Percentiles rank a stretch among this genome's conserved stretches.
Conservation (phyloP, 208 protist species). For the Entamoeba moshkovskii region DNA sequence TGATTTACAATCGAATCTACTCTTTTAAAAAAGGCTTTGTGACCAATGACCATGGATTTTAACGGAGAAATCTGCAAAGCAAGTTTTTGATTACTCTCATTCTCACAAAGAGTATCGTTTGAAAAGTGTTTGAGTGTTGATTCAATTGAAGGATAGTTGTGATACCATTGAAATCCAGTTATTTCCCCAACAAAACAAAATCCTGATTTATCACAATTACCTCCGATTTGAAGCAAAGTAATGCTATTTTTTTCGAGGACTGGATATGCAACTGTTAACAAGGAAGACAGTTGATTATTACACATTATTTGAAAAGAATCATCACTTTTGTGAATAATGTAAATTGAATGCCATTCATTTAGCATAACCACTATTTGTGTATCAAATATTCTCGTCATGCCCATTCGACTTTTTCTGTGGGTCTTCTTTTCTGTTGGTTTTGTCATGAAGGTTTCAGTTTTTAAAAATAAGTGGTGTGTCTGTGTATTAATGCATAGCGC, state of each 20-base stretch:
- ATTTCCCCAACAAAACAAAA: not conserved
- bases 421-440: not conserved
- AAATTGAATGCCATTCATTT: not conserved
- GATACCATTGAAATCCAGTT: not conserved
- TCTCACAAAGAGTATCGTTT: not conserved
- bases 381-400: not conserved
- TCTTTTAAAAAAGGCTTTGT: not conserved
- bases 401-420: not conserved
- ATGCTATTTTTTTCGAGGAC: not conserved
- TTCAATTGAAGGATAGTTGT: not conserved
- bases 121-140: not conserved
- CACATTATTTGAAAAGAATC: not conserved
- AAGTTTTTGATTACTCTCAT: not conserved
- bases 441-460: not conserved
- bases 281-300: not conserved
- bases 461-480: not conserved
- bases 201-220: not conserved
- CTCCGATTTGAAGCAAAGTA: not conserved
- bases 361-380: not conserved
- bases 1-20: not conserved
- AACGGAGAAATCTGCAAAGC: not conserved
- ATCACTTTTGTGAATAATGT: not conserved
- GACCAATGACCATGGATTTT: not conserved
- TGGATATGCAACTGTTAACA: not conserved
- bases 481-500: not conserved